Evolutionary conservation across 2,329 filamentous ascomycete species (phyloP).

Genomic region (Capronia epimyces): DNA sequence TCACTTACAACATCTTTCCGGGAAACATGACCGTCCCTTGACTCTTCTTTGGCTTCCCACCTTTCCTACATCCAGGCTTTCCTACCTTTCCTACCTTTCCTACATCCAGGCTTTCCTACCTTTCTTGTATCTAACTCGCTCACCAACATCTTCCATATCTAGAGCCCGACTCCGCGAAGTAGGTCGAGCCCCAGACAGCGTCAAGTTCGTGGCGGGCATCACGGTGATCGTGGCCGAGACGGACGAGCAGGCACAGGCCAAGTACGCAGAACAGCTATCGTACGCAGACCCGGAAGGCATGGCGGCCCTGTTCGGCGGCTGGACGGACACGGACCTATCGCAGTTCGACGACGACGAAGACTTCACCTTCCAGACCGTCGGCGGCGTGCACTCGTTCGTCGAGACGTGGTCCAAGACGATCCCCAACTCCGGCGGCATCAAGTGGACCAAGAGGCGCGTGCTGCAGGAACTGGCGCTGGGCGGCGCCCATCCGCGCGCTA

Average conservation of each 20-base stretch:
- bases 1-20: no score
- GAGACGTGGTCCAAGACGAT: background rate
- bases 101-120: no score
- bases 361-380: conserved; percentile 38
- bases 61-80: no score
- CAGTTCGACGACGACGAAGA: conserved; percentile 54
- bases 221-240: conserved; percentile 50
- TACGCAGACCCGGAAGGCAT: conserved; percentile 52
- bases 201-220: no score
- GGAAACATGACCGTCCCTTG: no score
- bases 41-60: no score
- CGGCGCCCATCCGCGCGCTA: conserved; percentile 44
- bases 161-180: no score
- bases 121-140: no score
- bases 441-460: conserved; percentile 38
- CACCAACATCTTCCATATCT: no score
- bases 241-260: conserved; percentile 31
- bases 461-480: conserved; percentile 46
- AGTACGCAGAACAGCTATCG: conserved; percentile 47
- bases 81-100: no score
- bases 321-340: conserved; percentile 56
- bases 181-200: no score
- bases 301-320: conserved; percentile 52
- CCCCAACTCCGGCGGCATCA: conserved; percentile 35
- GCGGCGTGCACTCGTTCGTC: conserved; percentile 27